Conservation (phyloP, 1,284 basidiomycete genomes). For the Porogramme epimiltina region DNA sequence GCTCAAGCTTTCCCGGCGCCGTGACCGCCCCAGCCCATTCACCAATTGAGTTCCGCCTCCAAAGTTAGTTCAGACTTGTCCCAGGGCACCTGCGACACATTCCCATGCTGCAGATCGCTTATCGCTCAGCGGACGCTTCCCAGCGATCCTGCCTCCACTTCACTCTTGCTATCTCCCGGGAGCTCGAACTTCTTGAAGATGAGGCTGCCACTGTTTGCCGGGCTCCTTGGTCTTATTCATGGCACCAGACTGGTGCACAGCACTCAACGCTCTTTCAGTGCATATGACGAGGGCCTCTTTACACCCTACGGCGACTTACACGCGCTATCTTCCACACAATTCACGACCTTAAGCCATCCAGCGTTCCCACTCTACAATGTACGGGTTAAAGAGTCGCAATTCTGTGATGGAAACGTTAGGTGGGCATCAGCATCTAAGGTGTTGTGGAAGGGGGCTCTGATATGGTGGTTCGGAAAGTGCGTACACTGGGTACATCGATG, state of each 20-base stretch:
- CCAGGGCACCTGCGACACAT: too few relatives aligned
- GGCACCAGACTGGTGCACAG: neutral
- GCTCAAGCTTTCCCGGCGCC: too few relatives aligned
- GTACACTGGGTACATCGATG: slow-evolving; percentile 64
- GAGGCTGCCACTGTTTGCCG: too few relatives aligned
- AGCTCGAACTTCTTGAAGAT: too few relatives aligned
- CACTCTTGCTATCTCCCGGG: too few relatives aligned
- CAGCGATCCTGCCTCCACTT: too few relatives aligned
- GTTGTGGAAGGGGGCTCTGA: neutral
- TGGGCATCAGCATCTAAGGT: slow-evolving; percentile 3
- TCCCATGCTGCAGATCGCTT: too few relatives aligned
- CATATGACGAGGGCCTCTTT: slow-evolving; percentile 32
- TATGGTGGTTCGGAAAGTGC: slow-evolving; percentile 1
- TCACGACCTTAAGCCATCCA: slow-evolving; percentile 52
- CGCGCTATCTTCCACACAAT: slow-evolving; percentile 39
- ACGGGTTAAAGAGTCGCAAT: slow-evolving; percentile 44
- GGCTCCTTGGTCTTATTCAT: too few relatives aligned
- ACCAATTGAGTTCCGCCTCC: too few relatives aligned
- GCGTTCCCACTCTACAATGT: slow-evolving; percentile 52
- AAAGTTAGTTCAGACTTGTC: too few relatives aligned
- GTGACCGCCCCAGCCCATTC: too few relatives aligned
- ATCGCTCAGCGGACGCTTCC: too few relatives aligned
- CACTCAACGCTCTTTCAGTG: slow-evolving; percentile 2
- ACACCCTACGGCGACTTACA: slow-evolving; percentile 43
- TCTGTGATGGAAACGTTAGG: slow-evolving; percentile 26